Evolutionary conservation across 106 monocot species (phyloP).

Genomic region (Alisma plantagoaquatica): DNA sequence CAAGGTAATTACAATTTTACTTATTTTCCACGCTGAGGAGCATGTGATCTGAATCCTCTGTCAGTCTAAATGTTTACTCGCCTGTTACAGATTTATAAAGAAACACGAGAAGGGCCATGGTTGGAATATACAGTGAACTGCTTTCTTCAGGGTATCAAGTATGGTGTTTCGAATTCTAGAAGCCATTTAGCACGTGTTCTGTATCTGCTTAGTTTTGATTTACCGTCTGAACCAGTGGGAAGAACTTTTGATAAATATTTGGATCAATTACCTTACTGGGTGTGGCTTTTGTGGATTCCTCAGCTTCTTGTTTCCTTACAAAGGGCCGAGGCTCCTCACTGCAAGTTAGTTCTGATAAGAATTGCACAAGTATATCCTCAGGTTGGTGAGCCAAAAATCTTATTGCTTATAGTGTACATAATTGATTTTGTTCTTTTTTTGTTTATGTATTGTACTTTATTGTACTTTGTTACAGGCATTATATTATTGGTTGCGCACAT

Average conservation of each 20-base stretch:
- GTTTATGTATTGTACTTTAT: no score
- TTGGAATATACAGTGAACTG: conserved; percentile 93
- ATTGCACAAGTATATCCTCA: conserved; percentile 87
- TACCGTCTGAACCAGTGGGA: conserved; percentile 79
- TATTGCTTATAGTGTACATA: background rate
- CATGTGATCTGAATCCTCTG: no score
- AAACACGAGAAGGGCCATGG: conserved; percentile 80
- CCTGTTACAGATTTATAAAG: conserved; percentile 89
- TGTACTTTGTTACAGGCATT: conserved; percentile 94
- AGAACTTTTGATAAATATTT: conserved; percentile 84
- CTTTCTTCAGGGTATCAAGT: conserved; percentile 96
- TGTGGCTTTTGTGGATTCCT: conserved; percentile 99
- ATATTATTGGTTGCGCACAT: conserved; percentile 97
- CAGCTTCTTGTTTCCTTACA: conserved; percentile 94
- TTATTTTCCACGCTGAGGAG: no score
- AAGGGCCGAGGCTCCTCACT: conserved; percentile 83
- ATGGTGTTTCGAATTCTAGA: conserved; percentile 88
- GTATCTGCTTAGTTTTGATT: conserved; percentile 95
- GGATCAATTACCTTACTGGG: conserved; percentile 97
- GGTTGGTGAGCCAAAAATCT: conserved; percentile 28
- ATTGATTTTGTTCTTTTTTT: background rate
- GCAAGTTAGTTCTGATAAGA: conserved; percentile 80
- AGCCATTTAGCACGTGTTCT: conserved; percentile 93
- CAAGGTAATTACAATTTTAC: no score
- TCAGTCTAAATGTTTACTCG: no score